A percentile compares a stretch with the other conserved stretches of the same genome.
phyloP scores from a whole-genome alignment of 2,329 filamentous ascomycete genomes.

The Stemphylium lycopersici region DNA sequence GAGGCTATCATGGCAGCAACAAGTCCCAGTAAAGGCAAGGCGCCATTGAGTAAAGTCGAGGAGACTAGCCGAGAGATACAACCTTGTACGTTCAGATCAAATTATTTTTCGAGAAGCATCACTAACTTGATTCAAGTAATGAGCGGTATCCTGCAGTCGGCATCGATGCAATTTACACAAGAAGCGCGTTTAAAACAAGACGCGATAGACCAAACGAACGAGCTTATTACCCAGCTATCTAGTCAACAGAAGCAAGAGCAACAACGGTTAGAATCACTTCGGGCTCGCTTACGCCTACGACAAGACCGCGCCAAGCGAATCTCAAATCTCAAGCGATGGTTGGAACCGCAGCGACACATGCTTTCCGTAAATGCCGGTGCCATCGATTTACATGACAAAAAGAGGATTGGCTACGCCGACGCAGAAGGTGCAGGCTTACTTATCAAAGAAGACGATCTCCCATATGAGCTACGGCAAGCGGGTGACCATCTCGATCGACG shows the following conservation, averaged over 20 bases:
- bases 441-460: constrained; percentile 36
- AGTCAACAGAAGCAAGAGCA: constrained; percentile 78
- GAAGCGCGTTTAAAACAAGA: constrained; percentile 85
- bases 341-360: constrained; percentile 70
- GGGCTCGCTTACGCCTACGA: constrained; percentile 67
- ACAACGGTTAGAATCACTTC: constrained; percentile 72
- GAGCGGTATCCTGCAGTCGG: constrained; percentile 78
- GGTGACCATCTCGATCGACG: constrained; percentile 36
- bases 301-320: constrained; percentile 73
- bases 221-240: constrained; percentile 79
- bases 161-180: constrained; percentile 77
- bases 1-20: constrained; percentile 25
- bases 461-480: constrained; percentile 35
- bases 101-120: no score
- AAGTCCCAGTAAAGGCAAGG: constrained; percentile 48
- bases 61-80: constrained; percentile 83
- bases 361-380: constrained; percentile 53
- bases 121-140: constrained; percentile 61
- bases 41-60: constrained; percentile 58
- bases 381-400: constrained; percentile 51
- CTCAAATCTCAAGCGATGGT: constrained; percentile 75
- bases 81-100: constrained; percentile 65
- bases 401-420: constrained; percentile 57
- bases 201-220: constrained; percentile 80
- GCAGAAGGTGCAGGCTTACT: constrained; percentile 41